Base-by-base conservation (phyloP, 306 rosid genomes). In the Vigna radiata region DNA sequence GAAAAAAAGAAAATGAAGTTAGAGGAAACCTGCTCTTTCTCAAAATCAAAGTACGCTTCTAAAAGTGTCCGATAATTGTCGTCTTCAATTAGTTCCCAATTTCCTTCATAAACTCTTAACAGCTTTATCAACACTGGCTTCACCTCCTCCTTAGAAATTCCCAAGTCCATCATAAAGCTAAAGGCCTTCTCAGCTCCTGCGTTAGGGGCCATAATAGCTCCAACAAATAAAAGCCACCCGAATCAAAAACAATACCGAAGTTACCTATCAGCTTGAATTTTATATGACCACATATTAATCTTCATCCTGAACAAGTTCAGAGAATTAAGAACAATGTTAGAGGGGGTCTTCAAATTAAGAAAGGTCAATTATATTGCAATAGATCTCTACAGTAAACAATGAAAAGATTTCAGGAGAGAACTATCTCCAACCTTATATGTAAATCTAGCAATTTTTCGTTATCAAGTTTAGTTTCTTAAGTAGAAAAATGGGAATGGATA, bases 21-120 rank as follows among this genome's bases (percentile, higher is more conserved):
- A 63, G 43, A 79, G n/a, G 4, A 44, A 41, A 91, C 96, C 94
- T 86, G 79, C 14, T 79, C 72, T n/a, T 87, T 87, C 74, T 82
- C 81, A 0, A n/a, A 62, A 67, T 92, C 96, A 55, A 87, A 88
- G 83, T 83, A 90, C 17, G 96, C 90, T 29, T 90, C 96, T n/a
- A 87, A 5, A 4, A 92, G 87, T 36, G 89, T 75, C 53, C 84
- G 77, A 66, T 86, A 92, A 77, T 86, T 89, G 77, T 87, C 92
- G 23, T 87, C 88, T 79, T 83, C 91, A 64, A 92, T 87, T 17
- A 77, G 85, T 25, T 85, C 81, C 96, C 93, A 92, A 12, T 87
- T 82, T 36, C 53, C 60, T 7, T 77, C 87, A 53, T 79, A 89
- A 21, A 86, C 44, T 15, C n/a, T 55, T 17, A 88, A 55, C 11